These are phyloP conservation scores for Tricharina praecox DNA, from an alignment of 495 filamentous ascomycete species.

Conservation along the genomic window DNA sequence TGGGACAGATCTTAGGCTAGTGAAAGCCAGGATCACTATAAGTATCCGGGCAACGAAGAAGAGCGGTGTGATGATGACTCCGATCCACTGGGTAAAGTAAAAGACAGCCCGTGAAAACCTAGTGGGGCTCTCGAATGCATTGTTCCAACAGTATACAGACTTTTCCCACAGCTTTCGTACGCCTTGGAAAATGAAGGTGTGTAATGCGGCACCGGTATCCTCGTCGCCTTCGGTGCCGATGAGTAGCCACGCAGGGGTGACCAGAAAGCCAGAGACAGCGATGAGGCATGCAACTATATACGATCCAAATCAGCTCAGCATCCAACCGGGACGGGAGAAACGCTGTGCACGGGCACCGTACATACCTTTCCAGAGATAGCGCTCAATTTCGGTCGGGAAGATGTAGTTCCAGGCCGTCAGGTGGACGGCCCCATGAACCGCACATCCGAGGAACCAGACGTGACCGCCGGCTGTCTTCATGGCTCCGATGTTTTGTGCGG, in stretches of 20 bases:
- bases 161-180: neutral
- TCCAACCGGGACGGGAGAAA: neutral
- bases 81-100: neutral
- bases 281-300: neutral
- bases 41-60: neutral
- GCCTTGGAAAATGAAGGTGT: neutral
- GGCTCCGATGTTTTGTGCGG: neutral
- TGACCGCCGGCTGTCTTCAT: neutral
- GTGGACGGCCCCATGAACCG: constrained; percentile 4
- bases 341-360: neutral
- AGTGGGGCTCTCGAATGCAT: neutral
- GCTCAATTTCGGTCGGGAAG: constrained; percentile 6
- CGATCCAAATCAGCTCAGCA: neutral
- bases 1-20: neutral
- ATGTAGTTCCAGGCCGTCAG: constrained; percentile 4
- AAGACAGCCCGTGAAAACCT: neutral
- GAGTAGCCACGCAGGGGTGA: neutral
- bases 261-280: neutral
- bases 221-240: neutral
- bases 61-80: neutral
- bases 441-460: neutral
- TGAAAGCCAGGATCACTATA: neutral
- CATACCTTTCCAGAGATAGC: constrained; percentile 4
- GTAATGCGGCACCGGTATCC: too few species aligned
- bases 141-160: neutral